Conservation (phyloP, 2,329 filamentous ascomycete species). For the Graphilbum fragrans region DNA sequence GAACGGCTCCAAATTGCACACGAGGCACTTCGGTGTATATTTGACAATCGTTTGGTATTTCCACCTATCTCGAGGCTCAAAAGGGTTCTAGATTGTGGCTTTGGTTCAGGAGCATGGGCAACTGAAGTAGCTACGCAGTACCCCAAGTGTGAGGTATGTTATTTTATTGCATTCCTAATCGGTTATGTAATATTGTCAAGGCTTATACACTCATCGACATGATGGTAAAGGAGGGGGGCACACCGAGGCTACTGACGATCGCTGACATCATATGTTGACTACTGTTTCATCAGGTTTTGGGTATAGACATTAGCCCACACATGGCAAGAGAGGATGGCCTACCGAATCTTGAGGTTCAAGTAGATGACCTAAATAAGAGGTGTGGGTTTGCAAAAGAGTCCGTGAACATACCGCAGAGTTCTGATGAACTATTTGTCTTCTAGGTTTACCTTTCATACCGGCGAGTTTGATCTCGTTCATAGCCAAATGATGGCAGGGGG, state of each 20-base stretch:
- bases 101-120: constrained; percentile 60
- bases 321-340: constrained; percentile 51
- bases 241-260: no score
- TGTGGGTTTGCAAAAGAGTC: constrained; percentile 14
- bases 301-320: constrained; percentile 59
- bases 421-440: background rate
- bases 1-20: constrained; percentile 54
- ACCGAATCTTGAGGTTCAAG: constrained; percentile 56
- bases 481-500: constrained; percentile 62
- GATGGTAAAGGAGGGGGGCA: no score
- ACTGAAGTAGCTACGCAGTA: constrained; percentile 52
- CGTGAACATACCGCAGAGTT: no score
- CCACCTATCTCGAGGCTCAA: constrained; percentile 47
- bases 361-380: constrained; percentile 60
- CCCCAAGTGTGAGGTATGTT: constrained; percentile 48
- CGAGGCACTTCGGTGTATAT: constrained; percentile 47
- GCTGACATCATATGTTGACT: no score
- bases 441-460: constrained; percentile 55
- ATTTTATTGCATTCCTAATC: no score
- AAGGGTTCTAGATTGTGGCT: constrained; percentile 60
- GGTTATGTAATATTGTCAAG: no score
- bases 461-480: constrained; percentile 73
- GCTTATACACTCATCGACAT: no score
- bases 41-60: constrained; percentile 57
- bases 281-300: constrained; percentile 42